These are phyloP conservation scores for Colletotrichum nymphaeae DNA, from an alignment of 2,329 filamentous ascomycete genomes.

Conservation along the genomic window DNA sequence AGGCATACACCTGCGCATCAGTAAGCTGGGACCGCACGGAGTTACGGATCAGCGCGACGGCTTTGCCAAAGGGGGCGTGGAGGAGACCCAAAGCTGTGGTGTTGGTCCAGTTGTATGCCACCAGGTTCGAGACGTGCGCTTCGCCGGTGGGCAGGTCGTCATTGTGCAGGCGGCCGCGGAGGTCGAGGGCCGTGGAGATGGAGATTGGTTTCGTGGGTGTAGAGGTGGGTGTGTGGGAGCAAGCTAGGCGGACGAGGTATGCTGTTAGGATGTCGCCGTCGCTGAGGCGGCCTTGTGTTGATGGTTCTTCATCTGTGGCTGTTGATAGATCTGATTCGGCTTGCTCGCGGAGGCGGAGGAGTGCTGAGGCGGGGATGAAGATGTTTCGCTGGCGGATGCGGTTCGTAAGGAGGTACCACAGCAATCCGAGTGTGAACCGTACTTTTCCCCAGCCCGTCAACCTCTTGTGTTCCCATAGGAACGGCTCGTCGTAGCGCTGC, in stretches of 20 bases:
- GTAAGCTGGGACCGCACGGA: slow-evolving; percentile 18
- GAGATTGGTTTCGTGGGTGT: background rate
- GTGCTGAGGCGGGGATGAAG: slow-evolving; percentile 37
- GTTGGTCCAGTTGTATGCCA: slow-evolving; percentile 31
- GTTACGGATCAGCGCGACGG: slow-evolving; percentile 5
- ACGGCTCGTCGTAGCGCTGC: slow-evolving; percentile 45
- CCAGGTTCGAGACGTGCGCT: slow-evolving; percentile 22
- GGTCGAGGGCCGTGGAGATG: slow-evolving; percentile 26
- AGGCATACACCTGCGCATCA: slow-evolving; percentile 22
- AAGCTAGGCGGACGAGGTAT: slow-evolving; percentile 24
- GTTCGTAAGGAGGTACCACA: slow-evolving; percentile 31
- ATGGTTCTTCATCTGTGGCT: background rate
- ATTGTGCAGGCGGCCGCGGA: slow-evolving; percentile 15
- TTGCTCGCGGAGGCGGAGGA: background rate
- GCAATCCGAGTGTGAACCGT: slow-evolving; percentile 8
- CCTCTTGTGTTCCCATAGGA: slow-evolving; percentile 37
- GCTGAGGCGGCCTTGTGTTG: slow-evolving; percentile 2
- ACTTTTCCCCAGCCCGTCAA: slow-evolving; percentile 8
- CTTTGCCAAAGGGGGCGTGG: slow-evolving; percentile 9
- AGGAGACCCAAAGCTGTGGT: background rate
- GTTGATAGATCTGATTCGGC: background rate
- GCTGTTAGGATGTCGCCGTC: slow-evolving; percentile 29
- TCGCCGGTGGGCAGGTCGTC: slow-evolving; percentile 11
- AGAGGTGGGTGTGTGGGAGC: background rate
- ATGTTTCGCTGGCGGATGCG: slow-evolving; percentile 31